phyloP scores from a whole-genome alignment of 164 flowering plant genomes.

The Stephania japonica region DNA sequence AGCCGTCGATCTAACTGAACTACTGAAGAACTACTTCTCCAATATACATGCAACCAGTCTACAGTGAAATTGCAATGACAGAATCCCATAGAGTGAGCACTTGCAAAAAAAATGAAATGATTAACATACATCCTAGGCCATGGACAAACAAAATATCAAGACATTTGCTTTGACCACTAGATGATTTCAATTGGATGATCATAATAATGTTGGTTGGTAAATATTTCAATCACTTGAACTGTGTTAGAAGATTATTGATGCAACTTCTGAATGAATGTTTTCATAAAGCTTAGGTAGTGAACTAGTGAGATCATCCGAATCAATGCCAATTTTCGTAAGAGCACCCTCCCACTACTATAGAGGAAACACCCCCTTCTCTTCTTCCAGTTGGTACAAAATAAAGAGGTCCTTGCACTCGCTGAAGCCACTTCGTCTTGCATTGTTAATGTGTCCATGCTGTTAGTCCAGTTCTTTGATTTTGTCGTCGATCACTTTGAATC shows the following conservation, averaged over 20 bases:
- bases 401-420: conserved; percentile 22
- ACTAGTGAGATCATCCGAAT: conserved; percentile 28
- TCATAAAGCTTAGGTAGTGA: conserved; percentile 13
- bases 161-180: too few species aligned
- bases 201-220: not conserved
- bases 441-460: conserved; percentile 23
- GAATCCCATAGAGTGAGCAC: conserved; percentile 41
- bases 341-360: not conserved
- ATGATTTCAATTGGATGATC: not conserved
- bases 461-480: conserved; percentile 29
- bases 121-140: too few species aligned
- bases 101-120: conserved; percentile 10
- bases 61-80: conserved; percentile 29
- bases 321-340: conserved; percentile 18
- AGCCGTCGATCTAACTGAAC: too few species aligned
- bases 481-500: conserved; percentile 38
- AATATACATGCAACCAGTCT: not conserved
- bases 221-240: too few species aligned
- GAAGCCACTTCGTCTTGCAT: conserved; percentile 28
- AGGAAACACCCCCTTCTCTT: conserved; percentile 35
- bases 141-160: too few species aligned
- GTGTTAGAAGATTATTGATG: not conserved
- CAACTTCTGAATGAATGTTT: not conserved
- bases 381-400: conserved; percentile 38
- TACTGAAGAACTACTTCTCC: conserved; percentile 28